Conservation (phyloP, 139 green algal species). For the Haematococcus sp. region DNA sequence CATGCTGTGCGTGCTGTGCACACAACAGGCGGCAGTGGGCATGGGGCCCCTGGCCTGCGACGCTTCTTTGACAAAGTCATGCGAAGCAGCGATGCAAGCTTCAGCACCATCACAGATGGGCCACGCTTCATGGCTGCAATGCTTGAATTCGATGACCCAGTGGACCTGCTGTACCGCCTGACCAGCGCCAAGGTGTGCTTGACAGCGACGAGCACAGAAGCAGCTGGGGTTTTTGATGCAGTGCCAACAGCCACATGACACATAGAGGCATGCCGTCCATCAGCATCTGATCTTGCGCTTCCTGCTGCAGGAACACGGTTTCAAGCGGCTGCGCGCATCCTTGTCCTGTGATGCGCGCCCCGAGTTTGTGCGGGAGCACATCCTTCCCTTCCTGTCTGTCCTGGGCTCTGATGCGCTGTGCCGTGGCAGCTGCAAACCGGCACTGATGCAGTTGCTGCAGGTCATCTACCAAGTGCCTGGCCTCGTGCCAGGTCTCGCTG, state of each 20-base stretch:
- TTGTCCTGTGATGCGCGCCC: conserved; percentile 3
- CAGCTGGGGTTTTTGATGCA: too few relatives aligned
- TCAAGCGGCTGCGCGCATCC: conserved; percentile 1
- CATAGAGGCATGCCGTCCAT: not conserved
- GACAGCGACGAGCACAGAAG: not conserved
- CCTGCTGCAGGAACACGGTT: conserved; percentile 21
- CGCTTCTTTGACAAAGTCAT: conserved; percentile 29
- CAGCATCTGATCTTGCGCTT: not conserved
- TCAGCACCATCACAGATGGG: conserved; percentile 3
- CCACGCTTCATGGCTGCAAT: conserved; percentile 17
- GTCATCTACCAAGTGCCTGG: conserved; percentile 1
- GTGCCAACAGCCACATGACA: too few relatives aligned
- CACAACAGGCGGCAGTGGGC: too few relatives aligned
- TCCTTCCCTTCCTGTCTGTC: conserved; percentile 19
- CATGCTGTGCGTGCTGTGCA: too few relatives aligned
- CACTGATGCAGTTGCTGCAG: conserved; percentile 16
- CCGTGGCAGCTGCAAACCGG: conserved; percentile 15
- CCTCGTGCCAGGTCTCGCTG: not conserved
- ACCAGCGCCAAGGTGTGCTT: conserved; percentile 22
- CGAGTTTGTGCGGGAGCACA: not conserved
- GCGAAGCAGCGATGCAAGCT: not conserved
- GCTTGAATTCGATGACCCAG: conserved; percentile 18
- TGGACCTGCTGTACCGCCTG: conserved; percentile 34
- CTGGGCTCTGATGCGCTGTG: conserved; percentile 20
- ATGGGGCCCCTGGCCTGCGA: too few relatives aligned